A percentile compares a stretch with the other conserved stretches of the same genome.
These are phyloP conservation scores for Spathaspora boniae DNA, from an alignment of 805 yeast species.

Conservation along the genomic window DNA sequence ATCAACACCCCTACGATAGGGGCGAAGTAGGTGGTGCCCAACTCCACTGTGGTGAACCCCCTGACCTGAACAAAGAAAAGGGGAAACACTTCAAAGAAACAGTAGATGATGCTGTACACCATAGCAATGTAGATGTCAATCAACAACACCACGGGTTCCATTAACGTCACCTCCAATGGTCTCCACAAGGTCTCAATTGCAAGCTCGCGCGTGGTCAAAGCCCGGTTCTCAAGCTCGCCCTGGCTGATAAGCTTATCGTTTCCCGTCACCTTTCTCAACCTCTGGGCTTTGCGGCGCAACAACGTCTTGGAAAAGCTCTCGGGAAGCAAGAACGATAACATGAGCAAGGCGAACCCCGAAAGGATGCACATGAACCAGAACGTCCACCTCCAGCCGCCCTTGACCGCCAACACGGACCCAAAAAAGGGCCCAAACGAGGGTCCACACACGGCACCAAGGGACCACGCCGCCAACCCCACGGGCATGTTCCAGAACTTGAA, in stretches of 20 bases:
- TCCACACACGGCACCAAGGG: conserved; percentile 51
- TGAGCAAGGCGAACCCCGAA: conserved; percentile 12
- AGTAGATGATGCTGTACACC: conserved; percentile 49
- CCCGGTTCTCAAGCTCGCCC: conserved; percentile 32
- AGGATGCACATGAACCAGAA: conserved; percentile 48
- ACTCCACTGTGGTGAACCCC: conserved; percentile 45
- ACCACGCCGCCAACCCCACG: conserved; percentile 49
- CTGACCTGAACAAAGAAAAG: conserved; percentile 45
- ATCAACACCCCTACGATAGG: conserved; percentile 44
- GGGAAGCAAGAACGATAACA: conserved; percentile 40
- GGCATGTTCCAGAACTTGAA: conserved; percentile 41
- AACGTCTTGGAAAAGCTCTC: conserved; percentile 48
- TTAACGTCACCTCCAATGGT: conserved; percentile 46
- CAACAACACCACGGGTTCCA: conserved; percentile 56
- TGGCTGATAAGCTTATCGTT: conserved; percentile 41
- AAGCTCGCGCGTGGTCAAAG: conserved; percentile 17
- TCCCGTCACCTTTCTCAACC: conserved; percentile 49
- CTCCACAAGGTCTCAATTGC: conserved; percentile 39
- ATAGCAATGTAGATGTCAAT: conserved; percentile 51
- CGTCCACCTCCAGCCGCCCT: conserved; percentile 42
- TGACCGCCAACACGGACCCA: conserved; percentile 49
- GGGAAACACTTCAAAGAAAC: conserved; percentile 64
- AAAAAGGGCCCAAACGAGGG: conserved; percentile 56
- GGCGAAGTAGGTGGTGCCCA: conserved; percentile 48
- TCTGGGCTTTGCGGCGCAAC: conserved; percentile 43